phyloP scores from a whole-genome alignment of 208 protist species.

The Acanthamoeba castellanii region DNA sequence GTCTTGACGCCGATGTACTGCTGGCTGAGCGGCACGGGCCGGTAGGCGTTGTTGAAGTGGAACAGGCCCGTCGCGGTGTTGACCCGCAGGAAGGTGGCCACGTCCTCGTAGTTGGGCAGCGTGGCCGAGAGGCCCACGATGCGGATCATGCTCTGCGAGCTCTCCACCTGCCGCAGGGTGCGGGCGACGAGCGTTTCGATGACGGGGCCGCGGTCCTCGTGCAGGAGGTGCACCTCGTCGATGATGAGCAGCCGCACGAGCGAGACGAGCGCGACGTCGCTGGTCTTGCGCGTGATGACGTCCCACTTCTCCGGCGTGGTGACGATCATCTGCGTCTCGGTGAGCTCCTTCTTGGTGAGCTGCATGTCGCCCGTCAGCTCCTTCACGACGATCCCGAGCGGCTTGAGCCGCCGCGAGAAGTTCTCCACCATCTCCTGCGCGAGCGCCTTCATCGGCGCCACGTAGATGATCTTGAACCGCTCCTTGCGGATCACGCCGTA shows the following conservation, averaged over 20 bases:
- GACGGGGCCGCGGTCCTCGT: conserved; percentile 98
- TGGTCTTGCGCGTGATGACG: conserved; percentile 98
- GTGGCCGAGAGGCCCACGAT: conserved; percentile 99
- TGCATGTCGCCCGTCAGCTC: conserved; percentile 99
- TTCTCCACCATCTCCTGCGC: conserved; percentile 98
- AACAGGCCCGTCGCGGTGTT: conserved; percentile 95
- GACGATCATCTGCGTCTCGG: conserved; percentile 98
- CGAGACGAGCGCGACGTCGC: conserved; percentile 95
- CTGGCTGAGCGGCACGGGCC: conserved; percentile 97
- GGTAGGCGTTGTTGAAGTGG: conserved; percentile 96
- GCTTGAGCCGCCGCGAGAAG: conserved; percentile 94
- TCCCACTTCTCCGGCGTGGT: conserved; percentile 99
- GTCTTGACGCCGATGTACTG: conserved; percentile 96
- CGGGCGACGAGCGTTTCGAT: conserved; percentile 98
- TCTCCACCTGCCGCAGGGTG: conserved; percentile 95
- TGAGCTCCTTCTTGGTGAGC: conserved; percentile 97
- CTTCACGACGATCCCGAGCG: conserved; percentile 84
- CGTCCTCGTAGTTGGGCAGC: conserved; percentile 99
- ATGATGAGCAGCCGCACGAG: conserved; percentile 97
- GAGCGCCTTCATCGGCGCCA: conserved; percentile 99
- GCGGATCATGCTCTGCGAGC: conserved; percentile 92
- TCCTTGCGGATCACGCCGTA: conserved; percentile 89
- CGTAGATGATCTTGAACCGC: conserved; percentile 99
- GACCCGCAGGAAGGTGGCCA: conserved; percentile 97
- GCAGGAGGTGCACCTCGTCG: conserved; percentile 99